These are phyloP conservation scores for Xylaria cubensis DNA, from an alignment of 495 filamentous ascomycete genomes.

Conservation along the genomic window DNA sequence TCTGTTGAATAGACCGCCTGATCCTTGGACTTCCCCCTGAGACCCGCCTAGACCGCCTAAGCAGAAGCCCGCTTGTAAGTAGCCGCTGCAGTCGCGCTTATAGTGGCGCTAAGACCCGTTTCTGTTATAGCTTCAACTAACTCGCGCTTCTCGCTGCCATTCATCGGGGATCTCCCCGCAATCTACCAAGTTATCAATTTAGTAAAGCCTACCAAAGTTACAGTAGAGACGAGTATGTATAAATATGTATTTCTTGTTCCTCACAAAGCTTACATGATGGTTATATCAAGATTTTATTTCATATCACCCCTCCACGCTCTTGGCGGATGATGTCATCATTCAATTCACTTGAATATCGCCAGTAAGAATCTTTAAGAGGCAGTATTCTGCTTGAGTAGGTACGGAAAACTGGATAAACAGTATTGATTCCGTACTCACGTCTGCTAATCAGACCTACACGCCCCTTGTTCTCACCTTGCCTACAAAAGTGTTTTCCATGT, in stretches of 20 bases:
- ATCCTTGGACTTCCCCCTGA: background rate
- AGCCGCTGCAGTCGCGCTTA: conserved; percentile 19
- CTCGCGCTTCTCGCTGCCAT: background rate
- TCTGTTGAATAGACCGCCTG: conserved; percentile 12
- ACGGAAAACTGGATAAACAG: background rate
- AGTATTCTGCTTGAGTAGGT: background rate
- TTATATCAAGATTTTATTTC: background rate
- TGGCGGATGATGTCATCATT: conserved; percentile 3
- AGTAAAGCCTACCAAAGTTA: no score
- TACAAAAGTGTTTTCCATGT: background rate
- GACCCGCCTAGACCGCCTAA: conserved; percentile 5
- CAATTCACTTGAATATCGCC: background rate
- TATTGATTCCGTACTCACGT: background rate
- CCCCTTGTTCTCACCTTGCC: background rate
- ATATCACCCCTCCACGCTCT: background rate
- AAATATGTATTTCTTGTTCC: background rate
- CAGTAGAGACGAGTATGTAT: background rate
- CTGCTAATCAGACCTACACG: background rate
- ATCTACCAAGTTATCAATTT: background rate
- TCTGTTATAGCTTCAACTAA: conserved; percentile 6
- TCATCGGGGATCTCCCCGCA: conserved; percentile 17
- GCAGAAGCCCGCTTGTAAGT: background rate
- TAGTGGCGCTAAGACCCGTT: background rate
- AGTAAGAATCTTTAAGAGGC: background rate
- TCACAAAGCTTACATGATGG: background rate